Evolutionary conservation across 805 yeast genomes (phyloP), one percentile per base, ranked within the genome.

Genomic region (Metschnikowia peoriensis): DNA sequence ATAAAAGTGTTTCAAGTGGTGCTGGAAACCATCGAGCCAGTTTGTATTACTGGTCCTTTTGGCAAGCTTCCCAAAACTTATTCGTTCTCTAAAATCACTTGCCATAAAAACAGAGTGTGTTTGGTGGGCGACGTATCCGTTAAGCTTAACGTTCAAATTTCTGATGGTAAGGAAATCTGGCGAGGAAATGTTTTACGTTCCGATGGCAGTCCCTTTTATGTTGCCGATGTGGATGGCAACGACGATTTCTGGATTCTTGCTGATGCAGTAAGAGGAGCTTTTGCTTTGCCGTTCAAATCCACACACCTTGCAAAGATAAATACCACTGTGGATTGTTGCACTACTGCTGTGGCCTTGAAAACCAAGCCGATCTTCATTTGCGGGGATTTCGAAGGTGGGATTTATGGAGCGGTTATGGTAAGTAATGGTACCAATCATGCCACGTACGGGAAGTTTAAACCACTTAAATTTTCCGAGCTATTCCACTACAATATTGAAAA

Each of bases 331-430:
- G 37, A 49, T 6, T 61, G 56, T 46, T 47, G 56, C n/a, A 55
- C 67, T 1, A 55, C 57, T 0, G 47, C 61, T 7, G 62, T 55
- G 8, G 41, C 44, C 7, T 46, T 54, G 11, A 34, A 44, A 8
- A 28, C 15, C n/a, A 27, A 22, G 7, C 48, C 40, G 14, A 45
- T 41, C 9, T 28, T 60, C 7, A 35, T 68, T 0, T 47, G 53
- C 16, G 71, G 69, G 6, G 76, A 71, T 47, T 60, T 69, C 0
- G 52, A 58, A 16, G 77, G 77, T 1, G 70, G 71, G 46, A 12
- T 59, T 50, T 41, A 22, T 22, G 22, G 22, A 22, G 22, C 22
- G 2, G 22, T 4, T 22, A 22, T 22, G 22, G 22, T 3, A 22
- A 22, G 22, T 22, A 22, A 2, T 22, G 22, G 22, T 22, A 22